phyloP scores from a whole-genome alignment of 2,329 filamentous ascomycete genomes.

The Aspergillus sp. region DNA sequence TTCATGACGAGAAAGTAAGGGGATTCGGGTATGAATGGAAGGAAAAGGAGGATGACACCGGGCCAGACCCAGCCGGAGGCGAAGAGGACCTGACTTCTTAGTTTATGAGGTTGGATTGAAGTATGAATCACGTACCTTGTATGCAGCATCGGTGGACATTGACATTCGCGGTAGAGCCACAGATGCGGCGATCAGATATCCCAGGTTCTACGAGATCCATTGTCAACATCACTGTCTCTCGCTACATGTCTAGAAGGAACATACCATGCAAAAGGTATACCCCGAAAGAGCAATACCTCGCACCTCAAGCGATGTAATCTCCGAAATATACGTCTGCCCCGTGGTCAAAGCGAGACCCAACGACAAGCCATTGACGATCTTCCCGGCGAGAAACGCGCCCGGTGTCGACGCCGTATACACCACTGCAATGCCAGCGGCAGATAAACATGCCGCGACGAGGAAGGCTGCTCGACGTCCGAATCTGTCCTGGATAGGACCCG shows the following conservation, averaged over 20 bases:
- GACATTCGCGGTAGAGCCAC: neutral
- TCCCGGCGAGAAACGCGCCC: neutral
- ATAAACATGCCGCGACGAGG: neutral
- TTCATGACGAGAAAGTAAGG: slow-evolving; percentile 1
- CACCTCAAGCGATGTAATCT: neutral
- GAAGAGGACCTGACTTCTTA: neutral
- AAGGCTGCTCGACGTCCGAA: neutral
- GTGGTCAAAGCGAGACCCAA: neutral
- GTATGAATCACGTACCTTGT: neutral
- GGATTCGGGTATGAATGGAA: neutral
- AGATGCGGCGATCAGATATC: slow-evolving; percentile 6
- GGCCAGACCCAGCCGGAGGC: slow-evolving; percentile 9
- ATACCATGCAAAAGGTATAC: slow-evolving; percentile 6
- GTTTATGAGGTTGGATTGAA: neutral
- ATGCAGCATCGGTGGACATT: neutral
- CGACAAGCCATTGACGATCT: slow-evolving; percentile 3
- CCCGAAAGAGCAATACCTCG: slow-evolving; percentile 1
- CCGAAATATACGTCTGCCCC: neutral
- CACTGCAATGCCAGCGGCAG: neutral
- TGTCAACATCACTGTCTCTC: too few species aligned
- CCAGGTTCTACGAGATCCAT: neutral
- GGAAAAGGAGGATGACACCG: neutral
- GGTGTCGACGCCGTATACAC: slow-evolving; percentile 1
- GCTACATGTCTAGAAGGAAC: neutral
- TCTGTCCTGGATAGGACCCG: neutral